phyloP scores from a whole-genome alignment of 371 early-diverging fungal genomes.

The Sanchytrium tribonematis region DNA sequence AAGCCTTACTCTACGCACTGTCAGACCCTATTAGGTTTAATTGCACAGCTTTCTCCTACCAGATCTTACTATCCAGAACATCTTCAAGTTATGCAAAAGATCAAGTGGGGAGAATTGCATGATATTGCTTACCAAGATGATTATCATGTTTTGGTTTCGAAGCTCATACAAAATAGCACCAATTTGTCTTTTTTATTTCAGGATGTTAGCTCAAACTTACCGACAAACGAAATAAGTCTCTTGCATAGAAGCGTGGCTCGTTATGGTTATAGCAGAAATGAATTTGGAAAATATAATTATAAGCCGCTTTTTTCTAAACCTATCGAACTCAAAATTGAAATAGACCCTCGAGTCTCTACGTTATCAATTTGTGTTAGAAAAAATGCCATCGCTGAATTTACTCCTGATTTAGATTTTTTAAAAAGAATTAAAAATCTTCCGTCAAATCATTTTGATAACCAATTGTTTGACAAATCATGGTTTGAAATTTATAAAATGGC shows the following conservation, averaged over 20 bases:
- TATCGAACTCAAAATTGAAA: not conserved
- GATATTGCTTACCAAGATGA: not conserved
- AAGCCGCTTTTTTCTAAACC: not conserved
- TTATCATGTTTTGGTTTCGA: not conserved
- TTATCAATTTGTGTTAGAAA: not conserved
- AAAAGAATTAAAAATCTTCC: not conserved
- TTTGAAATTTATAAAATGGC: not conserved
- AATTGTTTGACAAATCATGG: not conserved
- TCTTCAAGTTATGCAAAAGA: not conserved
- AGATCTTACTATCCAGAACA: not conserved
- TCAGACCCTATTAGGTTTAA: not conserved
- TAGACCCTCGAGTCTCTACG: not conserved
- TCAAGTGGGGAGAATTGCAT: not conserved
- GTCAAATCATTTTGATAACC: not conserved
- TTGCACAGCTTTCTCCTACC: not conserved
- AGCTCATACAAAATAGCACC: not conserved
- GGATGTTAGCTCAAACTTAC: not conserved
- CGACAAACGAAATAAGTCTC: not conserved
- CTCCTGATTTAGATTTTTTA: not conserved
- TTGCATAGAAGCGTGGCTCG: not conserved
- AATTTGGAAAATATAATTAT: not conserved
- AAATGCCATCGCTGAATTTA: not conserved
- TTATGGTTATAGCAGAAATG: not conserved
- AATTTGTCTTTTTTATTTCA: not conserved
- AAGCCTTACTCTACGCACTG: not conserved